A percentile compares a stretch with the other conserved stretches of the same genome.
phyloP scores from a whole-genome alignment of 257 asterid genomes.

The Nicotiana sylvestris region DNA sequence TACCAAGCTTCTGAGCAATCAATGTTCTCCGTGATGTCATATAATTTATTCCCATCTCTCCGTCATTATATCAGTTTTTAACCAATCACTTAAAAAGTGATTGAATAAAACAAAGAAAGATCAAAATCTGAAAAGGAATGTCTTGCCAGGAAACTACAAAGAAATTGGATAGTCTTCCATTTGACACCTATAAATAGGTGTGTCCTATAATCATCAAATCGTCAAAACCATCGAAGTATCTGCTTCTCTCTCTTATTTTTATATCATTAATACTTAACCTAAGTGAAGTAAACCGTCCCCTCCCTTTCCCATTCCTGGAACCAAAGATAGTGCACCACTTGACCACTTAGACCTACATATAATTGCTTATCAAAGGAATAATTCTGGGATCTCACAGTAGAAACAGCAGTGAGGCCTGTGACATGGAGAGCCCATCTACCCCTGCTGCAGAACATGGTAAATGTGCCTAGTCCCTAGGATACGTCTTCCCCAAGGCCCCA shows the following conservation, averaged over 20 bases:
- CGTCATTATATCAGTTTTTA: not conserved
- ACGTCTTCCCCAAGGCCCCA: not conserved
- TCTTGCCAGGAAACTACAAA: not conserved
- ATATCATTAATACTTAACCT: not conserved
- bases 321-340: not conserved
- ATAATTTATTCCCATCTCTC: not conserved
- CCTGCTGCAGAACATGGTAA: not conserved
- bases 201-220: not conserved
- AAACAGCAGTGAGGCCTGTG: not conserved
- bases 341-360: not conserved
- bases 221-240: not conserved
- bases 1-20: not conserved
- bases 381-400: not conserved
- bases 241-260: not conserved
- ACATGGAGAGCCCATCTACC: not conserved
- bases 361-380: not conserved
- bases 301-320: not conserved
- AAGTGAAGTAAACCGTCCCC: not conserved
- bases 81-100: not conserved
- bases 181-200: not conserved
- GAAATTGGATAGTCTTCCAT: not conserved
- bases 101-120: not conserved
- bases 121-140: not conserved
- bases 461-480: constrained; percentile 5
- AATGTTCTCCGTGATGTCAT: not conserved